Percentiles rank a stretch among this genome's conserved stretches.
Evolutionary conservation across 2,329 filamentous ascomycete genomes (phyloP).

Genomic region (Pseudocercospora cruenta): DNA sequence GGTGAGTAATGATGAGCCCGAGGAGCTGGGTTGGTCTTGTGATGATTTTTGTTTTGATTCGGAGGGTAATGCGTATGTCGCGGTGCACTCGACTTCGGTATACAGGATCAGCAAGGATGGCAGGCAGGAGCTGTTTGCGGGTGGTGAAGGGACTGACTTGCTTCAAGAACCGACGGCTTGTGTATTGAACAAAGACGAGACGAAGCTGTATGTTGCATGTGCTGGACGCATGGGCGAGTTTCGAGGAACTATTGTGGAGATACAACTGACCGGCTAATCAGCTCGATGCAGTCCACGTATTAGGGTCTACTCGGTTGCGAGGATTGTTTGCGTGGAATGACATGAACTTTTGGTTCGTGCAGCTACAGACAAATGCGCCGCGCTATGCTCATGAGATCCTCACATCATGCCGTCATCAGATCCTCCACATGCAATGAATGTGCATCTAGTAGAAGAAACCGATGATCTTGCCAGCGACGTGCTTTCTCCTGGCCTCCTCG

Average conservation of each 20-base stretch:
- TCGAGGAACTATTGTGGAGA: conserved; percentile 10
- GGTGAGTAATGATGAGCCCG: neutral
- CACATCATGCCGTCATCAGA: conserved; percentile 12
- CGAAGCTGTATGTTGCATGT: conserved; percentile 9
- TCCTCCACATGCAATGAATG: conserved; percentile 5
- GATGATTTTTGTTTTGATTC: conserved; percentile 15
- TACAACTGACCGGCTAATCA: neutral
- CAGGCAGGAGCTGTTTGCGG: conserved; percentile 8
- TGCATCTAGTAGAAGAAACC: conserved; percentile 89
- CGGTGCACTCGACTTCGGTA: conserved; percentile 1
- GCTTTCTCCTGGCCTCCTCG: conserved; percentile 98
- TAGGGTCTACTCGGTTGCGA: neutral
- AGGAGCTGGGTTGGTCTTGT: neutral
- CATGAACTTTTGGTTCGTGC: conserved; percentile 28
- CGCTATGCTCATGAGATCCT: conserved; percentile 22
- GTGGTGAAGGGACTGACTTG: neutral
- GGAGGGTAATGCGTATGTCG: conserved; percentile 8
- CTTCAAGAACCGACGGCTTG: conserved; percentile 8
- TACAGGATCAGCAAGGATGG: neutral
- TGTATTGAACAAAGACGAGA: conserved; percentile 10
- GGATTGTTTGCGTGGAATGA: neutral
- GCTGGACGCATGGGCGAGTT: conserved; percentile 11
- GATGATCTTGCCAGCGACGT: conserved; percentile 98
- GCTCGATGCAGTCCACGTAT: too few relatives aligned
- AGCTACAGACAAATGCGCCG: conserved; percentile 22